Base-by-base conservation (phyloP, 2,329 filamentous ascomycete species). In the Paraphoma sp. region DNA sequence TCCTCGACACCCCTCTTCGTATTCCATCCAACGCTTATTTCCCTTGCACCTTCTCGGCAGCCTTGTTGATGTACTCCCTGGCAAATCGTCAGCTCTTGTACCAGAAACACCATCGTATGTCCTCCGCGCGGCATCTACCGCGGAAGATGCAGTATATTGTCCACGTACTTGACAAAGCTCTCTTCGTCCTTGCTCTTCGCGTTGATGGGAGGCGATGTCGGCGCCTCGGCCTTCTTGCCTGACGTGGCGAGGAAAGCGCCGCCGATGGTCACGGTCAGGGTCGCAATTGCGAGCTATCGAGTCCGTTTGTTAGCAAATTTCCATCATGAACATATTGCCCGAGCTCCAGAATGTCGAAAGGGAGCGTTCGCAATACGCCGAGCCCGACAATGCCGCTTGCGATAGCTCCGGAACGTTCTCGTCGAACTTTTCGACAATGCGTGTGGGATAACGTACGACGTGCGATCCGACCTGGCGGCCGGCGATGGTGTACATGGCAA, bases 101-200 rank as follows among this genome's bases (percentile, higher is more conserved):
- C 29, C 16, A 29, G 12, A 16, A 8, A 12, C 14, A 11, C 3
- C 28, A 9, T 2, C 12, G 4, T 12, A n/a, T 9, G 2, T n/a
- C 2, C 11, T 14, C n/a, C 12, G 40, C 40, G n/a, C 40, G 11
- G 16, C 40, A 16, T 42, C 44, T 38, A 51, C 41, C 49, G 41
- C 17, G 49, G 49, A 14, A 51, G 31, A 30, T 30, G 50, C 16
- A 44, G n/a, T 44, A 51, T 29, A 12, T 33, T 36, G 28, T 48
- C 45, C 11, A 48, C 84, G 62, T 84, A 89, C 87, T 87, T 84
- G 72, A 89, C 86, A 76, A 89, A 89, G 71, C 83, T 83, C 80
- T 88, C 87, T 80, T 89, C 87, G 67, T 88, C 86, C 78, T 87
- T 87, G 80, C 84, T 88, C 70, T 81, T 80, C 51, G 87, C 86